Evolutionary conservation across 2,329 filamentous ascomycete species (phyloP).

Genomic region (Sporothrix inflata): DNA sequence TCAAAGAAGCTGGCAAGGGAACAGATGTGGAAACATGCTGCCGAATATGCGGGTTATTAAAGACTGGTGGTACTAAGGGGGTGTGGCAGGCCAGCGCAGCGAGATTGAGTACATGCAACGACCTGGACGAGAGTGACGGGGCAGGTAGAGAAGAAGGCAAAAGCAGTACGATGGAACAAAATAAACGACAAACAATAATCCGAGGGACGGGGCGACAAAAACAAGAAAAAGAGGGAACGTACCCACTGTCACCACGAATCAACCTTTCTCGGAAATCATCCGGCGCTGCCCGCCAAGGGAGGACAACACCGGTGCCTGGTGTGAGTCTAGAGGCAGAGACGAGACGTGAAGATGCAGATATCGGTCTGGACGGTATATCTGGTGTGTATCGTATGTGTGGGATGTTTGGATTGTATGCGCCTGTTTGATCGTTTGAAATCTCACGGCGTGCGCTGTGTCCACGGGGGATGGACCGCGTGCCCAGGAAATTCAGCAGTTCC

Average conservation of each 20-base stretch:
- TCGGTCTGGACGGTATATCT: background rate
- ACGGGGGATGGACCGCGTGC: background rate
- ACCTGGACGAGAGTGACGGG: background rate
- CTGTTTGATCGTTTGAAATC: conserved; percentile 16
- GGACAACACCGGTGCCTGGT: background rate
- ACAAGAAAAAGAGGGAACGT: background rate
- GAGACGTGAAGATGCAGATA: background rate
- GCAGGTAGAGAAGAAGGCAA: background rate
- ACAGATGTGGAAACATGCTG: conserved; percentile 23
- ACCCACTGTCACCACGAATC: conserved; percentile 21
- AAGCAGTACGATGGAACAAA: background rate
- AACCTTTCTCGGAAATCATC: conserved; percentile 27
- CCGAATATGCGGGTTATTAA: conserved; percentile 22
- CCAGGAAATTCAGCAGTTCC: background rate
- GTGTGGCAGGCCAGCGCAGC: background rate
- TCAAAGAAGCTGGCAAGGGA: conserved; percentile 5
- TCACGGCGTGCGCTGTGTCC: conserved; percentile 12
- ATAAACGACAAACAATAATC: background rate
- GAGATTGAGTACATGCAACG: background rate
- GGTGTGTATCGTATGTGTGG: background rate
- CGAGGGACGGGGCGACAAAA: background rate
- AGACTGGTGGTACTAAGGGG: conserved; percentile 19
- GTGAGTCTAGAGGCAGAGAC: background rate
- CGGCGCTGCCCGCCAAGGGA: conserved; percentile 19
- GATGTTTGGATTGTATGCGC: background rate